A percentile compares a stretch with the other conserved stretches of the same genome.
Conservation (phyloP, 23 red algal genomes). For the Gracilaria gracilis region DNA sequence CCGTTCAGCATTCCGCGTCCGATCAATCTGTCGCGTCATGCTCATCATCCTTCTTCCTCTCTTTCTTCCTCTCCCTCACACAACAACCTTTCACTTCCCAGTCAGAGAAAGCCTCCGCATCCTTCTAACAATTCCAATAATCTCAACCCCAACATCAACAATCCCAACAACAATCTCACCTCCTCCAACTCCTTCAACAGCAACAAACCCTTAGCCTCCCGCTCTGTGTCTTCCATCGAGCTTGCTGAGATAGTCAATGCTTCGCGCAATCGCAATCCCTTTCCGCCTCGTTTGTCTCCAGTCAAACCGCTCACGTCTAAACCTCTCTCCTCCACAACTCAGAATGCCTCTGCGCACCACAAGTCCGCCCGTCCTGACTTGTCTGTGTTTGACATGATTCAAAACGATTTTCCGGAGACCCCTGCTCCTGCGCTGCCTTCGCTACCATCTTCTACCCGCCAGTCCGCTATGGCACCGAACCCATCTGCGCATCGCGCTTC, state of each 20-base stretch:
- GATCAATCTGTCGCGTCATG: constrained; percentile 10
- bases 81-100: constrained; percentile 10
- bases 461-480: background rate
- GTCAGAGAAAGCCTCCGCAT: constrained; percentile 39
- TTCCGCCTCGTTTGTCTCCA: constrained; percentile 20
- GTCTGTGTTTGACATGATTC: constrained; percentile 89
- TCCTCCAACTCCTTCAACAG: constrained; percentile 1
- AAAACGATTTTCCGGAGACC: constrained; percentile 90
- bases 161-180: constrained; percentile 4
- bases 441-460: background rate
- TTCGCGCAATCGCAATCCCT: background rate
- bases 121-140: constrained; percentile 23
- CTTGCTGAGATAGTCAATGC: constrained; percentile 50
- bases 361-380: constrained; percentile 37
- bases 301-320: constrained; percentile 12
- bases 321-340: background rate
- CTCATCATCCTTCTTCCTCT: background rate
- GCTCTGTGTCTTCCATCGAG: constrained; percentile 61
- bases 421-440: constrained; percentile 55
- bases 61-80: constrained; percentile 24
- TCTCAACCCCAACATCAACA: constrained; percentile 18
- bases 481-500: constrained; percentile 10
- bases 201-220: constrained; percentile 39
- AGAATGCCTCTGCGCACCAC: background rate
- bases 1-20: constrained; percentile 35